These are phyloP conservation scores for Capsella bursapastoris DNA, from an alignment of 345 rosid species.

Conservation along the genomic window DNA sequence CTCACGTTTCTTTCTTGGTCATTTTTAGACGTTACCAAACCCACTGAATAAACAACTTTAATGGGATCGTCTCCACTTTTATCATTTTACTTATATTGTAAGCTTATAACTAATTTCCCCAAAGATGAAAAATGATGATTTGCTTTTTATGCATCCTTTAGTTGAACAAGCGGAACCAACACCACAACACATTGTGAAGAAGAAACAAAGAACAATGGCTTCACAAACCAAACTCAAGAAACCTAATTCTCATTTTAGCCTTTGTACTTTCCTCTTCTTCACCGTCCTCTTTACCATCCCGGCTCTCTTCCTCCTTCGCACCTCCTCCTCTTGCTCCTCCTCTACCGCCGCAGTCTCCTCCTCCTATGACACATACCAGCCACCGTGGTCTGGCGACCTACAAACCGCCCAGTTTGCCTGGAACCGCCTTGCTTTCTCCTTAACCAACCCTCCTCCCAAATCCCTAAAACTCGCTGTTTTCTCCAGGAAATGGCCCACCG, in stretches of 20 bases:
- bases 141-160: conserved; percentile 35
- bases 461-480: conserved; percentile 78
- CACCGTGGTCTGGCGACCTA: conserved; percentile 81
- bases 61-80: conserved; percentile 43
- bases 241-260: conserved; percentile 48
- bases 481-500: conserved; percentile 89
- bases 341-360: conserved; percentile 29
- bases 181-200: conserved; percentile 20
- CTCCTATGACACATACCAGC: conserved; percentile 4
- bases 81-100: conserved; percentile 39
- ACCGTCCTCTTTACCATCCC: conserved; percentile 81
- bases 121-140: conserved; percentile 22
- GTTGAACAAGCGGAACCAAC: conserved; percentile 15
- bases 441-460: conserved; percentile 42
- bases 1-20: conserved; percentile 46
- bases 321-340: conserved; percentile 54
- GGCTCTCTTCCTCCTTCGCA: conserved; percentile 73
- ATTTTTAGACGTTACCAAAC: conserved; percentile 44
- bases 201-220: conserved; percentile 52
- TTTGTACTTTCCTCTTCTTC: conserved; percentile 74
- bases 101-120: conserved; percentile 29
- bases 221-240: conserved; percentile 62
- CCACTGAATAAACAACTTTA: conserved; percentile 37
- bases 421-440: conserved; percentile 66
- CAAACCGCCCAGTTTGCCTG: conserved; percentile 62